Base-by-base conservation (phyloP, 2,329 filamentous ascomycete genomes). In the Colletotrichum neosansevieriae region DNA sequence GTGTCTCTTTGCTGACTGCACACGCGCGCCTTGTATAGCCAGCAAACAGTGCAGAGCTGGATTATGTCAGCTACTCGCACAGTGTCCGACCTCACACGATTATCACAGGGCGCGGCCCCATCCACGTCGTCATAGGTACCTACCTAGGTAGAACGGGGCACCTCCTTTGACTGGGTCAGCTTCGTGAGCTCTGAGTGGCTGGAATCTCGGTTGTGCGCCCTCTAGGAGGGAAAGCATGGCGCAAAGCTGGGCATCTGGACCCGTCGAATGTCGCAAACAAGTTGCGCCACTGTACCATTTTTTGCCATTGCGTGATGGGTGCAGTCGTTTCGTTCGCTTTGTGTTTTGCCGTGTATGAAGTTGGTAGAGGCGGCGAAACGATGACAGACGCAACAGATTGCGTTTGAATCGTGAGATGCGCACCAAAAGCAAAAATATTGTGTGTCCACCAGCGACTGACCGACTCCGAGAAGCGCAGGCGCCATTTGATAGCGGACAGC, bases 111-210 rank as follows among this genome's bases (percentile, higher is more conserved):
- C 15, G 1, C 2, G 4, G 45, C 21, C 13, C 19, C 40, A 21
- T 67, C 56, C 15, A 57, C 36, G 24, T 66, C 66, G 66, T 69
- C 66, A 69, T 61, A n/a, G n/a, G n/a, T n/a, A n/a, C n/a, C n/a
- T n/a, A n/a, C n/a, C n/a, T n/a, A n/a, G n/a, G n/a, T n/a, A 67
- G 66, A 34, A 56, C 40, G 56, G 51, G 32, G 60, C 38, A 60
- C 57, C 34, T 59, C 45, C 53, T 68, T 58, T 53, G 60, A 45
- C 40, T n/a, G 59, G 65, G 53, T 59, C 53, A 54, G 45, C 53
- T 21, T 40, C 6, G 19, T 19, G 10, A 11, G 13, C 38, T 59
- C 53, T 58, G 36, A 68, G 19, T 68, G 65, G 65, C 17, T 50
- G 24, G 15, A 5, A 3, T 15, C 29, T 42, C 64, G 45, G 45